Base-by-base conservation (phyloP, 495 filamentous ascomycete genomes). In the Lasiosphaeria hispida region DNA sequence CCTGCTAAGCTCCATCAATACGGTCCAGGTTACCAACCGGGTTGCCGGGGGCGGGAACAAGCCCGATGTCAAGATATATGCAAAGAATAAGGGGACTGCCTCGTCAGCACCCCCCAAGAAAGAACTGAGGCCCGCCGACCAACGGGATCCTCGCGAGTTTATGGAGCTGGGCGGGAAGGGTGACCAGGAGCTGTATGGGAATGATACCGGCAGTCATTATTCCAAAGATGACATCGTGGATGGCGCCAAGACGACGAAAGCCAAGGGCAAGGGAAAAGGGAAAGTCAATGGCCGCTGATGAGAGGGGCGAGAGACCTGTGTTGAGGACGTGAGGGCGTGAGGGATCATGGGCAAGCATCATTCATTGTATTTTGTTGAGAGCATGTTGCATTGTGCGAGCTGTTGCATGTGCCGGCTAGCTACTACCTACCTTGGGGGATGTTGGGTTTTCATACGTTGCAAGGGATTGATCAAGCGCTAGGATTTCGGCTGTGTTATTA, bases 151-250 rank as follows among this genome's bases (percentile, higher is more conserved):
- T 1, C 77, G 80, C 10, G 89, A 93, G 59, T 97, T 96, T 57
- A 83, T 87, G 64, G 83, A 86, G 48, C 74, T 94, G 70, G 92
- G 92, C 36, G 88, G 89, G 3, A 89, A 87, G 65, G 92, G 90
- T 2, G 92, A 97, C 70, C 83, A 90, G 61, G 71, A 80, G 23
- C 72, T 97, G 14, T 96, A 85, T 65, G 85, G 79, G 7, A 77
- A 91, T 37, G 85, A 88, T 42, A 71, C 69, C 10, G 74, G 64
- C 6, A 87, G 80, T 61, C 68, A 72, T 36, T 80, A 78, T 41
- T 67, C 74, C 2, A 68, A 64, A 10, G 57, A 65, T 10, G 77
- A 78, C 52, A 64, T 74, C 23, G 60, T 55, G 8, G 62, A 64
- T 9, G 50, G 66, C 10, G 69, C 72, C 48, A 58, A 49, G 11